These are phyloP conservation scores for Ganoderma resinaceum DNA, from an alignment of 1,284 basidiomycete genomes.

Conservation along the genomic window DNA sequence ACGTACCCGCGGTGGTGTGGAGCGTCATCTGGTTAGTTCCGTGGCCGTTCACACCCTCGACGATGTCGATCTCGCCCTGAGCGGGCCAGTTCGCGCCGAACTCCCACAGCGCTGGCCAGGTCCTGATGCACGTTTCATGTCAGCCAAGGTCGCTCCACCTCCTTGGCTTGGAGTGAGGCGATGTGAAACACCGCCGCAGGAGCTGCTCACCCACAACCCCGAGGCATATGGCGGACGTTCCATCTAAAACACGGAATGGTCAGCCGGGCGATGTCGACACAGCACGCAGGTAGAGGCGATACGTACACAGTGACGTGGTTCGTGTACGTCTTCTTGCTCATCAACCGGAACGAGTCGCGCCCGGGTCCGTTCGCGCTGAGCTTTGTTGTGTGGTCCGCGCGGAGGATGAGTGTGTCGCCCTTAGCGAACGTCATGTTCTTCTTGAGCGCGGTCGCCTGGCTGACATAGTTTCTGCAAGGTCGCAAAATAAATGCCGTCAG, in stretches of 20 bases:
- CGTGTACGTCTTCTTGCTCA: conserved; percentile 57
- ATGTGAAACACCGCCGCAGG: background rate
- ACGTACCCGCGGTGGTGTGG: conserved; percentile 59
- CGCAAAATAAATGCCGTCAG: no score
- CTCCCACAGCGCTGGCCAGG: background rate
- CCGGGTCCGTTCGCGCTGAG: conserved; percentile 57
- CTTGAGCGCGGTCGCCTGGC: conserved; percentile 37
- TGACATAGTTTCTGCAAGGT: conserved; percentile 42
- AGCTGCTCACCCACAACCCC: conserved; percentile 67
- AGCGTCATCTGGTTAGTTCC: conserved; percentile 64
- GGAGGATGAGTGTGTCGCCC: conserved; percentile 44
- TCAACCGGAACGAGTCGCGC: conserved; percentile 64
- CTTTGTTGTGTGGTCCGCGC: conserved; percentile 56
- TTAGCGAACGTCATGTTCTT: conserved; percentile 40
- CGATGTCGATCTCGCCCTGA: conserved; percentile 70
- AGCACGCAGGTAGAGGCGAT: background rate
- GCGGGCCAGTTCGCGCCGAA: background rate
- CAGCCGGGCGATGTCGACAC: background rate
- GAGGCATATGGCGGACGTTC: conserved; percentile 61
- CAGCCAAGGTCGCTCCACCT: background rate
- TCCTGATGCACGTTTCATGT: background rate
- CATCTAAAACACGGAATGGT: conserved; percentile 45
- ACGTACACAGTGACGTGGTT: conserved; percentile 65
- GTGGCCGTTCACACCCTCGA: conserved; percentile 72
- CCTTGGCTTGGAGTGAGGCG: no score